Evolutionary conservation across 345 rosid species (phyloP), one percentile per base, ranked within the genome.

Genomic region (Gossypium ekmanianum): DNA sequence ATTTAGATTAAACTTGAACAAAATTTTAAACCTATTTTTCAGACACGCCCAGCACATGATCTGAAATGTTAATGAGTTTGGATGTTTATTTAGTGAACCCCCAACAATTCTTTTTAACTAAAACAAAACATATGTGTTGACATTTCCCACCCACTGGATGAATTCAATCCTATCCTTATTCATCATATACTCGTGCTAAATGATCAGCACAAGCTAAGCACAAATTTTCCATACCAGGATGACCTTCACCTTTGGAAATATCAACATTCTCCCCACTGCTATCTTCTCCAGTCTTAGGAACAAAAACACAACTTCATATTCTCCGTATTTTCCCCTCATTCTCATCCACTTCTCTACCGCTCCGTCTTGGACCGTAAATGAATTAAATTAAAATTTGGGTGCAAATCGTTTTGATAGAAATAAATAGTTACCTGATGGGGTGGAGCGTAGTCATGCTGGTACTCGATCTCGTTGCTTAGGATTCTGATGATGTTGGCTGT

Each of bases 401-500:
- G 0, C 3, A 16, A 69, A 27, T 34, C 1, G 0, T 16, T 48
- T 47, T 45, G 55, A 9, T n/a, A 18, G 14, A 47, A 68, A 68
- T 11, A 47, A 11, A 20, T 13, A 75, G 26, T 13, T 24, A 87
- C 97, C 90, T 83, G 81, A 11, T 79, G 82, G 0, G 91, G 90
- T 72, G 97, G 92, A 20, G 88, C 88, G 67, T 85, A 85, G 1
- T 87, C 88, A 10, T 78, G 79, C 81, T 86, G 90, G 85, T 84
- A 85, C 0, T 87, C 85, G 81, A 90, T 84, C 79, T 89, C 84
- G 52, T 83, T 79, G 75, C 83, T 72, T 61, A 90, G 76, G 83
- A 90, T 90, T 74, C 97, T 82, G 79, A 92, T 87, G 26, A 92
- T 80, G 84, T 90, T 89, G 45, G 92, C 81, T 3, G 76, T 84